Conservation (phyloP, 495 filamentous ascomycete species). For the Bacidia gigantensis region DNA sequence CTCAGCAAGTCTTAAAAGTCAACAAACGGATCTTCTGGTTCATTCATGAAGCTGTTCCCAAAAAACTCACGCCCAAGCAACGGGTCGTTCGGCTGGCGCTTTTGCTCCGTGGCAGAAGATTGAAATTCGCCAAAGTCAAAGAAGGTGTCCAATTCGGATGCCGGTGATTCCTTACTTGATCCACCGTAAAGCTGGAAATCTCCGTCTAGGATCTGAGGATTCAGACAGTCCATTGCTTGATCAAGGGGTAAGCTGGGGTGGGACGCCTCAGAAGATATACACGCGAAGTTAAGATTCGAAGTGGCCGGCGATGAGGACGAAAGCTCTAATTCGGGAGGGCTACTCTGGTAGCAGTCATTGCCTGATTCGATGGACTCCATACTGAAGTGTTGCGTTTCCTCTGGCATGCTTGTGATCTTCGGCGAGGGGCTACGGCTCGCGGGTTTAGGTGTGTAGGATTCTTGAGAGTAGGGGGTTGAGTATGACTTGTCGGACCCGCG, state of each 20-base stretch:
- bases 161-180: neutral
- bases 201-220: neutral
- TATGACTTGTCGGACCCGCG: slow-evolving; percentile 30
- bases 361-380: slow-evolving; percentile 3
- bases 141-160: neutral
- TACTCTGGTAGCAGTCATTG: slow-evolving; percentile 23
- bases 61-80: neutral
- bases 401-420: slow-evolving; percentile 12
- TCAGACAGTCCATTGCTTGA: neutral
- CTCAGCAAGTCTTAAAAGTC: neutral
- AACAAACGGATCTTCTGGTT: slow-evolving; percentile 1
- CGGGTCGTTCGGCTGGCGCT: neutral
- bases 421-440: slow-evolving; percentile 13
- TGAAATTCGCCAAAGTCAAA: neutral
- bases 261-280: slow-evolving; percentile 5
- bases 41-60: neutral
- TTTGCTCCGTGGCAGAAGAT: neutral
- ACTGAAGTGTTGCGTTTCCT: slow-evolving; percentile 17
- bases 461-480: slow-evolving; percentile 33
- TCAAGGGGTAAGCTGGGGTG: neutral
- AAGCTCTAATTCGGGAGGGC: slow-evolving; percentile 30
- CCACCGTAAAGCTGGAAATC: slow-evolving; percentile 3
- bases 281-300: slow-evolving; percentile 14
- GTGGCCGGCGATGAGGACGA: slow-evolving; percentile 14
- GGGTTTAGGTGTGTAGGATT: slow-evolving; percentile 27